phyloP scores from a whole-genome alignment of 352 stramenopile species.

The Pythium monospermum region DNA sequence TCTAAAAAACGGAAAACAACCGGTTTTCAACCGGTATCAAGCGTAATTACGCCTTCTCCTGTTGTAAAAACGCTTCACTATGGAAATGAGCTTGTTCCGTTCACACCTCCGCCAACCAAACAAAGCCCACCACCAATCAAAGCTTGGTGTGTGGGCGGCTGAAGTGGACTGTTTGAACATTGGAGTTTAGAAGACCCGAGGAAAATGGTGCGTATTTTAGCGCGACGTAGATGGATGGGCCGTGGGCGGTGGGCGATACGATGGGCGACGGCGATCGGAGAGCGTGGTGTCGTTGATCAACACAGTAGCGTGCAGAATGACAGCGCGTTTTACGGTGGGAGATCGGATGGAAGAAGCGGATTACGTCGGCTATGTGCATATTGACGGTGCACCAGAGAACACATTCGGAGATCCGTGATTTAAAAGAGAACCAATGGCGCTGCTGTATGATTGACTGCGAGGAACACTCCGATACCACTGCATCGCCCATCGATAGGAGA shows the following conservation, averaged over 20 bases:
- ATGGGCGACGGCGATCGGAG: constrained; percentile 1
- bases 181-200: constrained; percentile 89
- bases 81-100: constrained; percentile 7
- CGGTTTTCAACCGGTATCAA: no score
- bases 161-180: constrained; percentile 29
- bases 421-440: no score
- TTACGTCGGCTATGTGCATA: no score
- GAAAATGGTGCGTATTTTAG: constrained; percentile 75
- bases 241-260: background rate
- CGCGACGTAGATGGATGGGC: background rate
- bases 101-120: constrained; percentile 21
- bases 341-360: no score
- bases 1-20: no score
- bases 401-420: no score
- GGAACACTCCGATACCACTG: no score
- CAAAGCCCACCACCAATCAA: constrained; percentile 35
- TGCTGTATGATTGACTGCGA: no score
- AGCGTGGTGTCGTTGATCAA: background rate
- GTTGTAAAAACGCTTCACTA: constrained; percentile 17
- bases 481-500: no score
- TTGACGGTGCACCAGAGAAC: no score
- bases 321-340: no score
- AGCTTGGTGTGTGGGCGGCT: constrained; percentile 16
- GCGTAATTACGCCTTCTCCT: constrained; percentile 10
- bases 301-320: no score